Percentiles rank a stretch among this genome's conserved stretches.
phyloP scores from a whole-genome alignment of 1,284 basidiomycete genomes.

The Heterobasidion parviporum region DNA sequence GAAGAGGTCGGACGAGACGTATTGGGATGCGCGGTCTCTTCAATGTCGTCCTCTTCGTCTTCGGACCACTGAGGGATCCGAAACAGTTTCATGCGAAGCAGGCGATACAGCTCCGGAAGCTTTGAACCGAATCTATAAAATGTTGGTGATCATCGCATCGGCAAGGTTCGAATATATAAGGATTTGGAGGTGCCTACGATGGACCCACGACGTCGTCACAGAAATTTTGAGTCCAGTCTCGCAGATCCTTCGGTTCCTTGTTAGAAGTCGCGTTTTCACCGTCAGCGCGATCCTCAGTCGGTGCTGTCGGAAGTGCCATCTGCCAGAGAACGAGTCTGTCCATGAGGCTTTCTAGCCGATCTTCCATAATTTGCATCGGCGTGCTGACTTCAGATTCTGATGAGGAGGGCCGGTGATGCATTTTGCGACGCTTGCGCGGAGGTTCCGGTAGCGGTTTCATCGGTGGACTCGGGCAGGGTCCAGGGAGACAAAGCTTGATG shows the following conservation, averaged over 20 bases:
- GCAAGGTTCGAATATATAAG: background rate
- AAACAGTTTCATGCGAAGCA: conserved; percentile 63
- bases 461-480: conserved; percentile 23
- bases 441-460: conserved; percentile 1
- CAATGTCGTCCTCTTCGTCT: conserved; percentile 24
- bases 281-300: conserved; percentile 22
- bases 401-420: conserved; percentile 13
- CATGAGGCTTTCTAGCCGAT: conserved; percentile 62
- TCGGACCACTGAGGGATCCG: conserved; percentile 19
- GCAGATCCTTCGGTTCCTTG: conserved; percentile 9
- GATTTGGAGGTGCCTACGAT: conserved; percentile 33
- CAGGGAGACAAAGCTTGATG: conserved; percentile 54
- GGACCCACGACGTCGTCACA: conserved; percentile 56
- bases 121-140: conserved; percentile 43
- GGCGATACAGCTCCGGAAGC: conserved; percentile 45
- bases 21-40: conserved; percentile 14
- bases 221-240: conserved; percentile 69
- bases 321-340: conserved; percentile 74
- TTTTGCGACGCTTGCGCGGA: conserved; percentile 7
- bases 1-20: conserved; percentile 11
- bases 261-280: conserved; percentile 10
- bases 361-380: conserved; percentile 25
- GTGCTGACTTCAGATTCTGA: conserved; percentile 7
- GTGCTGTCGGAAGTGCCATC: conserved; percentile 23
- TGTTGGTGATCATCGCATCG: background rate